A percentile compares a stretch with the other conserved stretches of the same genome.
Conservation (phyloP, 2,329 filamentous ascomycete species). For the Neofusicoccum laricinum region DNA sequence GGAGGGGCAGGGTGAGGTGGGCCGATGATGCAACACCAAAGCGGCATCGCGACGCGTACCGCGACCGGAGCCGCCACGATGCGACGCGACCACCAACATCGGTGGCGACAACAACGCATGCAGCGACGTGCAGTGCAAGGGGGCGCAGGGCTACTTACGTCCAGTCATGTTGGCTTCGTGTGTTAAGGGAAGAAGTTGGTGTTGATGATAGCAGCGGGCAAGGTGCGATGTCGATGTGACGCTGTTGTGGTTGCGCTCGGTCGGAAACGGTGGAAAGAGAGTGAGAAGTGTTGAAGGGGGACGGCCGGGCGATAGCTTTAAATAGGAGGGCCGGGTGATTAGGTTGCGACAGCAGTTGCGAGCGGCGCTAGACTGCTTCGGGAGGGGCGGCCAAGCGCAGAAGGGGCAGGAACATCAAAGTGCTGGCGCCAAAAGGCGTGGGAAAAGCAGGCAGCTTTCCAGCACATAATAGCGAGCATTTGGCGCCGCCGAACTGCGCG, state of each 20-base stretch:
- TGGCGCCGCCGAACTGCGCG: not conserved
- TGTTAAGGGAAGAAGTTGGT: slow-evolving; percentile 15
- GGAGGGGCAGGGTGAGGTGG: slow-evolving; percentile 7
- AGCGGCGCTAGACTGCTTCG: slow-evolving; percentile 14
- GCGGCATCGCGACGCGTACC: slow-evolving; percentile 13
- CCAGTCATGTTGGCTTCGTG: slow-evolving; percentile 49
- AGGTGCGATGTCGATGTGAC: slow-evolving; percentile 19
- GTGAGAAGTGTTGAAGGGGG: slow-evolving; percentile 25
- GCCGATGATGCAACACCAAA: slow-evolving; percentile 18
- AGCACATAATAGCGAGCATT: slow-evolving; percentile 10
- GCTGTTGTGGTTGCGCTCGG: not conserved
- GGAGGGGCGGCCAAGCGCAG: slow-evolving; percentile 9
- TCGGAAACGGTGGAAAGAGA: slow-evolving; percentile 16
- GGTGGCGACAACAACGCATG: slow-evolving; percentile 2
- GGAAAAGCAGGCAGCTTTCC: slow-evolving; percentile 12
- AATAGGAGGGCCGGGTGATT: slow-evolving; percentile 31
- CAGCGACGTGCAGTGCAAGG: slow-evolving; percentile 10
- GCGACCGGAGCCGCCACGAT: slow-evolving; percentile 18
- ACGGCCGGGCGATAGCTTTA: slow-evolving; percentile 28
- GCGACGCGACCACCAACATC: slow-evolving; percentile 9
- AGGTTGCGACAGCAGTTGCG: slow-evolving; percentile 17
- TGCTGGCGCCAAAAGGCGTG: slow-evolving; percentile 8
- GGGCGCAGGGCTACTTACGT: slow-evolving; percentile 38
- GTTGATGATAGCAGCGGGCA: slow-evolving; percentile 24
- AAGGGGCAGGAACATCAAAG: slow-evolving; percentile 11